phyloP scores from a whole-genome alignment of 2,329 filamentous ascomycete species.

The Colletotrichum chlorophyti region DNA sequence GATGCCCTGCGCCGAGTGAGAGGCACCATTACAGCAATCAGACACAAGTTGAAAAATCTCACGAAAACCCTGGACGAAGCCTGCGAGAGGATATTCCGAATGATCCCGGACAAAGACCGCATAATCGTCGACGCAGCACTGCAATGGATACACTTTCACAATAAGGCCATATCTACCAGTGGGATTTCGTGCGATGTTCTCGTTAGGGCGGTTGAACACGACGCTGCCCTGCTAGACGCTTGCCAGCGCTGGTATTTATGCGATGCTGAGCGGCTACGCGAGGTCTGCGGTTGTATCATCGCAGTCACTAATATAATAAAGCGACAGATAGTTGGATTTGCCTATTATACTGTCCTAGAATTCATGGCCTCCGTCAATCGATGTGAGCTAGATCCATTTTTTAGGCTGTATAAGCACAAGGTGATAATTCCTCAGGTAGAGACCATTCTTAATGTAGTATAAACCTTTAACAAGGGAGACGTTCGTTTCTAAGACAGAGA shows the following conservation, averaged over 20 bases:
- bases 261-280: neutral
- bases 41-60: neutral
- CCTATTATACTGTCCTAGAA: neutral
- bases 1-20: neutral
- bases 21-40: neutral
- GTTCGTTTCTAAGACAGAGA: too few species aligned
- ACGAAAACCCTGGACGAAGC: neutral
- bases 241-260: neutral
- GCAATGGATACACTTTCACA: neutral
- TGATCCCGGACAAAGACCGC: neutral
- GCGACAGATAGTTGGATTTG: neutral
- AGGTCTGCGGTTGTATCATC: neutral
- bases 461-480: accelerated
- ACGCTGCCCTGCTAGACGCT: accelerated
- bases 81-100: neutral
- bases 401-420: neutral
- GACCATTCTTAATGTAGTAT: neutral
- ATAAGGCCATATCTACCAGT: neutral
- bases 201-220: accelerated
- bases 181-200: accelerated
- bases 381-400: accelerated
- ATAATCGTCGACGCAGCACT: neutral
- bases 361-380: neutral
- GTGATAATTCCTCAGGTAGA: neutral
- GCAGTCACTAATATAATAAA: neutral